Evolutionary conservation across 176 grass and related monocot species (phyloP), one percentile per base, ranked within the genome.

Genomic region (Musa itinerans): DNA sequence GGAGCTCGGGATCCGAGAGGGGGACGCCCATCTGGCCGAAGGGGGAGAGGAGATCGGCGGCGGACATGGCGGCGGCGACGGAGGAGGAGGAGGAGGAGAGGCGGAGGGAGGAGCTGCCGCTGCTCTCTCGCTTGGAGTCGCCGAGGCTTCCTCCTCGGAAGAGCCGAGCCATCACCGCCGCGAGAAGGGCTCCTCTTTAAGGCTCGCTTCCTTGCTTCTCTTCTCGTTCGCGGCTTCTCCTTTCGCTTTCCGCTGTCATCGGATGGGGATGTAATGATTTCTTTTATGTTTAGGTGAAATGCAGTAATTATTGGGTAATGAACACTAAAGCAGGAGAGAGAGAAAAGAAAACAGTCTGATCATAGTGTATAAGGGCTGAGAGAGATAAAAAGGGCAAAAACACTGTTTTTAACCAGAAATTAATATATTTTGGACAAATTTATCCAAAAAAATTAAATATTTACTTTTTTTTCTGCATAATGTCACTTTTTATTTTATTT

Each of bases 1-100:
- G 88, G 58, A 98, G 94, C 14, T 98, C 90, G 16, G 72, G 68
- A 43, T 78, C n/a, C 6, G 90, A 80, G 27, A 98, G 79, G 22
- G 61, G 1, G 19, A 89, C 78, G 11, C 82, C 88, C 23, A 98
- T 69, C 10, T 83, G 65, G n/a, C 88, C 88, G 82, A 91, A 93
- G 72, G 94, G 94, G 29, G 86, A 85, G 13, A 88, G 88, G 1
- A 98, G 84, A 15, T 74, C 76, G 56, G 82, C 11, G 56, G 71
- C 15, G 43, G 76, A 8, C 11, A 71, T 8, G 24, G 76, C 0
- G 11, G 72, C 21, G 0, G 73, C 26, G 2, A 66, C 11, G 3
- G 71, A 43, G 17, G 87, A 5, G 13, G 85, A 5, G 64, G 55
- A 71, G 78, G 78, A 86, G 57, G 81, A 83, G 70, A 70, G 80